Percentiles rank a stretch among this genome's conserved stretches.
Conservation (phyloP, 2,329 filamentous ascomycete genomes). For the Kalmusia sp. region DNA sequence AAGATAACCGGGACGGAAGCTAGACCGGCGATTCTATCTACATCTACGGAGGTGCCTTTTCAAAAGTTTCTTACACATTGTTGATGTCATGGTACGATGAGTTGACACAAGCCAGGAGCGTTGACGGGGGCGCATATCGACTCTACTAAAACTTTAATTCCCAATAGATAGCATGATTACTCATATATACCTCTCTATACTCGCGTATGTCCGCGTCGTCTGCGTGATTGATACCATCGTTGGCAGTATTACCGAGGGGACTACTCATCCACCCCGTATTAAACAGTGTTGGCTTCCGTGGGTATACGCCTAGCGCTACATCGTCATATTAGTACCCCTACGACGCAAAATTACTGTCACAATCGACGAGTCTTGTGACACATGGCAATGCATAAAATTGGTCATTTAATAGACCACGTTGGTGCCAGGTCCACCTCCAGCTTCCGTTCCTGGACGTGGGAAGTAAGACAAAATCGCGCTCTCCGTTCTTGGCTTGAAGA, state of each 20-base stretch:
- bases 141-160: constrained; percentile 1
- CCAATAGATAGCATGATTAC: background rate
- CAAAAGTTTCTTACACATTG: no score
- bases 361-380: constrained; percentile 9
- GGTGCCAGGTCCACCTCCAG: constrained; percentile 6
- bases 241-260: constrained; percentile 1
- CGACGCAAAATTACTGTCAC: constrained; percentile 10
- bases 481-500: constrained; percentile 11
- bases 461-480: constrained; percentile 8
- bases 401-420: background rate
- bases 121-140: background rate
- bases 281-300: constrained; percentile 1
- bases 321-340: constrained; percentile 9
- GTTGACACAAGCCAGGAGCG: no score
- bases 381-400: constrained; percentile 7
- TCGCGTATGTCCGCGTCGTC: background rate
- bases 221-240: constrained; percentile 2
- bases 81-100: no score
- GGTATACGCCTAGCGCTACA: background rate
- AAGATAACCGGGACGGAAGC: no score
- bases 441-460: constrained; percentile 7
- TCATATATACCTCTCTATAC: constrained; percentile 6
- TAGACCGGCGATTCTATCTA: no score
- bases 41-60: no score
- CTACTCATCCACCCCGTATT: constrained; percentile 3